Evolutionary conservation across 2,329 filamentous ascomycete genomes (phyloP).

Genomic region (Bipolaris gigantea): DNA sequence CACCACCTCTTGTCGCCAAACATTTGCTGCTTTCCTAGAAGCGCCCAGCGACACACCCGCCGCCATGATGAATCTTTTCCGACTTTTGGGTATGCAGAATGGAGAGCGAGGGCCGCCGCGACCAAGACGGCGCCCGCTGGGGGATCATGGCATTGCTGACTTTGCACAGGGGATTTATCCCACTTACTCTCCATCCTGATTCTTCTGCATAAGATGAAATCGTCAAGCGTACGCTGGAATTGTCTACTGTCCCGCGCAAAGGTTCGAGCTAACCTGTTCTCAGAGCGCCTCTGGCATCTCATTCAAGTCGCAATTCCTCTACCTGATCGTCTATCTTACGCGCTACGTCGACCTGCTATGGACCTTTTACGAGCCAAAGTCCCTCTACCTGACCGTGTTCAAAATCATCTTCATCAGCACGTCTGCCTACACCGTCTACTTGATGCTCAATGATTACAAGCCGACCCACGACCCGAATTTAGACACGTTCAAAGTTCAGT

Average conservation of each 20-base stretch:
- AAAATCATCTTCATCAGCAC: slow-evolving; percentile 93
- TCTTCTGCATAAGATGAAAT: slow-evolving; percentile 92
- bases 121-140: background rate
- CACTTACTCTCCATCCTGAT: slow-evolving; percentile 94
- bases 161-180: slow-evolving; percentile 78
- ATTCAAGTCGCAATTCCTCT: slow-evolving; percentile 97
- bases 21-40: slow-evolving; percentile 16
- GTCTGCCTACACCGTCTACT: slow-evolving; percentile 92
- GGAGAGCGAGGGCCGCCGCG: background rate
- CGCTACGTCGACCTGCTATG: slow-evolving; percentile 91
- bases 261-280: slow-evolving; percentile 15
- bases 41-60: slow-evolving; percentile 24
- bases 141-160: slow-evolving; percentile 31
- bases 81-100: slow-evolving; percentile 61
- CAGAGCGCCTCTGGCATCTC: slow-evolving; percentile 97
- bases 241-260: slow-evolving; percentile 3
- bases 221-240: slow-evolving; percentile 70
- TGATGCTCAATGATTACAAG: slow-evolving; percentile 97
- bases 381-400: slow-evolving; percentile 88
- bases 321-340: slow-evolving; percentile 90
- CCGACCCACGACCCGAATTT: slow-evolving; percentile 96
- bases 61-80: slow-evolving; percentile 69
- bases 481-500: slow-evolving; percentile 96
- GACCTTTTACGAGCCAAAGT: slow-evolving; percentile 69
- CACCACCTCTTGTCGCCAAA: slow-evolving; percentile 20